phyloP scores from a whole-genome alignment of 139 green algal species.

The Picochlorum sp. region DNA sequence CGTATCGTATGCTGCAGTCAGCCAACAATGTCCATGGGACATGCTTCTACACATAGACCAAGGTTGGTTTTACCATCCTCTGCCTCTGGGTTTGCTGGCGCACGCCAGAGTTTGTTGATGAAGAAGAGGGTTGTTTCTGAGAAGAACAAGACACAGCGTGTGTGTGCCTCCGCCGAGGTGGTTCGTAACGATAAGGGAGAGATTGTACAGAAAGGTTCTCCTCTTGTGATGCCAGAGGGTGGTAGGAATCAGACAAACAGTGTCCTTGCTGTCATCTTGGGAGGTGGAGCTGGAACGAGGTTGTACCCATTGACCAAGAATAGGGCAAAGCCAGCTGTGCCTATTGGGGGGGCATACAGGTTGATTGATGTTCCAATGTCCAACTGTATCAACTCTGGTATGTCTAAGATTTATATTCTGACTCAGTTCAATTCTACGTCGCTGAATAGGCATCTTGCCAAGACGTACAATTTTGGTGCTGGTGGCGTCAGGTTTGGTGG shows the following conservation, averaged over 20 bases:
- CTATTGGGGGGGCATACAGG: constrained; percentile 95
- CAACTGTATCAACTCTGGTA: constrained; percentile 99
- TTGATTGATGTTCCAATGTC: constrained; percentile 98
- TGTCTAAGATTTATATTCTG: constrained; percentile 97
- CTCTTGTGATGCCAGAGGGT: constrained; percentile 8
- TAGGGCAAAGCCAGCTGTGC: constrained; percentile 90
- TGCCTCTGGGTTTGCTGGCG: too few species aligned
- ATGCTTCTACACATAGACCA: too few species aligned
- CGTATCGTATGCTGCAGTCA: too few species aligned
- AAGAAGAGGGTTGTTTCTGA: background rate
- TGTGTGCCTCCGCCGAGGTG: background rate
- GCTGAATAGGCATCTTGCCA: constrained; percentile 93
- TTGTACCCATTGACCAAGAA: constrained; percentile 90
- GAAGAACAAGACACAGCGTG: background rate
- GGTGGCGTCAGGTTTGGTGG: constrained; percentile 72
- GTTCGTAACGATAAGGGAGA: background rate
- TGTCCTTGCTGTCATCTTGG: constrained; percentile 79
- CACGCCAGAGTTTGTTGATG: too few species aligned
- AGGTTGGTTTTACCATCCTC: too few species aligned
- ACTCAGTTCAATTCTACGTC: constrained; percentile 96
- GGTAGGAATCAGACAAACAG: constrained; percentile 20
- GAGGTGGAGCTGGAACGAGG: constrained; percentile 79
- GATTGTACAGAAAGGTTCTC: background rate
- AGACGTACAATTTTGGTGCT: constrained; percentile 94
- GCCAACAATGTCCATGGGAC: too few species aligned